Conservation (phyloP, 495 filamentous ascomycete genomes). For the Xylaria longipes region DNA sequence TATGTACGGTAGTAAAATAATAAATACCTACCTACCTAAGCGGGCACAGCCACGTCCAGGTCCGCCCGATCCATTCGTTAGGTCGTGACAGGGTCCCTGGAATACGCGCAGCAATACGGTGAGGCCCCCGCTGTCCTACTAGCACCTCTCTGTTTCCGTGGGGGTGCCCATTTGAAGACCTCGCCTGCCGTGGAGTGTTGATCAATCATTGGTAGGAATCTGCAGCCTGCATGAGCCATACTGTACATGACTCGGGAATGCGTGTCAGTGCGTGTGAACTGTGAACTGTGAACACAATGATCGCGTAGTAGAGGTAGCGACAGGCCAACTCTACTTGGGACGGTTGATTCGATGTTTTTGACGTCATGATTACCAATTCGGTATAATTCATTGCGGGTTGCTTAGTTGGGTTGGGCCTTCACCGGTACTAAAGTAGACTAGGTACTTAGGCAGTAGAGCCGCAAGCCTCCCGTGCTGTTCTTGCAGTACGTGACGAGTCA, state of each 20-base stretch:
- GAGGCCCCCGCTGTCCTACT: background rate
- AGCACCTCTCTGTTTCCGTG: background rate
- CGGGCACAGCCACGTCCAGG: slow-evolving; percentile 1
- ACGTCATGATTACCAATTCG: slow-evolving; percentile 9
- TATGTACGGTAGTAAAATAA: background rate
- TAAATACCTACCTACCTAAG: background rate
- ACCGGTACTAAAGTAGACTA: background rate
- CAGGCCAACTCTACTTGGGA: background rate
- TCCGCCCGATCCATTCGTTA: background rate
- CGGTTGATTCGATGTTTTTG: background rate
- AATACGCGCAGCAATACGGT: slow-evolving; percentile 15
- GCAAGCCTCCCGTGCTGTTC: background rate
- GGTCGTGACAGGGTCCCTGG: background rate
- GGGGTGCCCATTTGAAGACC: background rate
- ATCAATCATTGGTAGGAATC: background rate
- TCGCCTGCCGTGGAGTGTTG: background rate
- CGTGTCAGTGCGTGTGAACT: no score
- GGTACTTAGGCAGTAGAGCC: background rate
- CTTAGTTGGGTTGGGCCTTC: background rate
- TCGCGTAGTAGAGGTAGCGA: background rate
- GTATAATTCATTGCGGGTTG: background rate
- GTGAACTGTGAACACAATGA: no score
- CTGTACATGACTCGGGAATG: background rate
- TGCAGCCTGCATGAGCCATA: background rate
- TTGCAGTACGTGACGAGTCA: background rate